Evolutionary conservation across 805 yeast species (phyloP), one percentile per base, ranked within the genome.

Genomic region (Yarrowia keelungensis): DNA sequence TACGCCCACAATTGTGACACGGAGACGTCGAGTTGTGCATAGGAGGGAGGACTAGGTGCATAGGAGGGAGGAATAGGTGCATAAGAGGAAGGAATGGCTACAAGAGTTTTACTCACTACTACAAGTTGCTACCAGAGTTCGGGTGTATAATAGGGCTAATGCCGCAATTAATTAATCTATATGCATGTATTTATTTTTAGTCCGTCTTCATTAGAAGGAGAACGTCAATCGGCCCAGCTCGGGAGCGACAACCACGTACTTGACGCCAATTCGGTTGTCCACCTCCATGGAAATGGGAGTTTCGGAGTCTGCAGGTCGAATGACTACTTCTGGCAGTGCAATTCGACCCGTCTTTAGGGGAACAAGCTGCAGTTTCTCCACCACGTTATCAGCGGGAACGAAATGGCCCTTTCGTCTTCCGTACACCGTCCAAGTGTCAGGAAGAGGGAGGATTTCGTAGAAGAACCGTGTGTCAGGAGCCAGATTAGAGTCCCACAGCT

Each of bases 261-360:
- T 92, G 43, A 86, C 83, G 10, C 89, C 89, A 75, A 90, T 91
- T 68, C 83, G 83, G 72, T 87, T 84, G 69, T 89, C 90, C 3
- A 88, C 76, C 69, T 90, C 92, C 81, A 86, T 83, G 72, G 62
- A 43, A 76, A 72, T 71, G 76, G 58, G 42, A 36, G 56, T 51
- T 39, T 38, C 49, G 32, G 53, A 39, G 77, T 9, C 82, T 73
- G 15, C 72, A 65, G 46, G 75, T 50, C 76, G 78, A 16, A 89
- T 80, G 39, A 82, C 84, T 4, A 91, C 80, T 68, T 80, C 83
- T 0, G 98, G 98, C 43, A 90, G 79, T 1, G 81, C 77, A 10
- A 93, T 75, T 69, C 88, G 87, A 0, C 98, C 98, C 26, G 88
- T 86, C 70, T 85, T 88, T 67, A 92, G 76, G 0, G 98, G 98